Evolutionary conservation across 2,329 filamentous ascomycete genomes (phyloP).

Genomic region (Penicillium occitanis): DNA sequence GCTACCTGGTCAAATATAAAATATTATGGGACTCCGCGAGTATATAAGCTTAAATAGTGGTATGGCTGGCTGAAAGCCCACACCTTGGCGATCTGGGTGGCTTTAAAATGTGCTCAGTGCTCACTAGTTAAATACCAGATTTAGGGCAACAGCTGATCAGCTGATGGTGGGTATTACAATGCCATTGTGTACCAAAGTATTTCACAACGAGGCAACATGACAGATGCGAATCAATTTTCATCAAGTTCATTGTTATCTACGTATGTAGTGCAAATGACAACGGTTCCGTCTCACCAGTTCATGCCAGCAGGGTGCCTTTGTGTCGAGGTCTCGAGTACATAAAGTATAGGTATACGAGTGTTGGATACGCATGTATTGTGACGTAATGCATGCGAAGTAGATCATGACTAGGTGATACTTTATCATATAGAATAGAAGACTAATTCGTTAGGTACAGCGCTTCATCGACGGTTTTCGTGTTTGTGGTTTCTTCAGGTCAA

Average conservation of each 20-base stretch:
- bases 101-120: not conserved
- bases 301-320: not conserved
- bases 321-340: not conserved
- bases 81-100: not conserved
- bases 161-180: not conserved
- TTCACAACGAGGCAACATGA: not conserved
- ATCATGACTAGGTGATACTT: not conserved
- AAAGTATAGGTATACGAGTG: not conserved
- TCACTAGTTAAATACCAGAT: not conserved
- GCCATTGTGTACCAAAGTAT: not conserved
- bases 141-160: conserved; percentile 5
- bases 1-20: not conserved
- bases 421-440: not conserved
- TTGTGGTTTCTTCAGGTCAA: not conserved
- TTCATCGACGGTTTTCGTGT: not conserved
- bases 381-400: not conserved
- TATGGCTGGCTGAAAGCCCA: conserved; percentile 10
- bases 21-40: not conserved
- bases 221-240: not conserved
- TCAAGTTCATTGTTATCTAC: not conserved
- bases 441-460: not conserved
- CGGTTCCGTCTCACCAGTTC: not conserved
- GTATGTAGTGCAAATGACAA: not conserved
- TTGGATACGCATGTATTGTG: not conserved
- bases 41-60: conserved; percentile 16